Conservation (phyloP, 352 stramenopile genomes). For the Globisporangium paddicum region DNA sequence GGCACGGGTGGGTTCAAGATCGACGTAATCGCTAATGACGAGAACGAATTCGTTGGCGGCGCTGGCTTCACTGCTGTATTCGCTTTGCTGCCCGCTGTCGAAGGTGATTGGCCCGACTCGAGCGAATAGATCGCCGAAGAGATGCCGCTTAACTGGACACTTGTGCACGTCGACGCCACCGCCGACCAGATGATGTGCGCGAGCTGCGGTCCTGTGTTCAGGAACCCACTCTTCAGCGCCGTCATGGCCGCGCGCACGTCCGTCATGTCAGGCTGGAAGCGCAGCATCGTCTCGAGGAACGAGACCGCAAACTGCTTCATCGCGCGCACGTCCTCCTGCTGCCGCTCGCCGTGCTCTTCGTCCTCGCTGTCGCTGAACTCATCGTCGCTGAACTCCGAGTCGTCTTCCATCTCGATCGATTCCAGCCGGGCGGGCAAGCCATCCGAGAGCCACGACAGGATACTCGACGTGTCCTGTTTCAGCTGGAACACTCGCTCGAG, state of each 20-base stretch:
- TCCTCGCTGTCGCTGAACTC: conserved; percentile 24
- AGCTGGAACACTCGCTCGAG: conserved; percentile 74
- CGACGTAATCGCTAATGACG: conserved; percentile 63
- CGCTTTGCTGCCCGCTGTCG: conserved; percentile 15
- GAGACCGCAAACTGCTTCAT: conserved; percentile 77
- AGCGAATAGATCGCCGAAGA: conserved; percentile 62
- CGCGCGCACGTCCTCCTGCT: conserved; percentile 44
- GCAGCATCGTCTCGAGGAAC: conserved; percentile 57
- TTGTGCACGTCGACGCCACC: conserved; percentile 57
- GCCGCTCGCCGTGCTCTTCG: conserved; percentile 13
- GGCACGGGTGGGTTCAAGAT: conserved; percentile 50
- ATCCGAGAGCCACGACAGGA: conserved; percentile 54
- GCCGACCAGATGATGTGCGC: conserved; percentile 77
- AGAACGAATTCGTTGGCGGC: conserved; percentile 35
- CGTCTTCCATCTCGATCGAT: conserved; percentile 26
- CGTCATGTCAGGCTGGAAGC: conserved; percentile 64
- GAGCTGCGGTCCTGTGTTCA: conserved; percentile 59
- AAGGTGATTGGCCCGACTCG: conserved; percentile 19
- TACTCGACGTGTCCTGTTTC: conserved; percentile 64
- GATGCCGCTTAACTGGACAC: conserved; percentile 61
- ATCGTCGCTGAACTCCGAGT: conserved; percentile 19
- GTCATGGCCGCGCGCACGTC: conserved; percentile 44
- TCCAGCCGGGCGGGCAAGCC: conserved; percentile 45
- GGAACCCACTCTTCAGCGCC: conserved; percentile 66
- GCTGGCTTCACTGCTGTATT: not conserved